These are phyloP conservation scores for Ogataea wickerhamii DNA, from an alignment of 805 yeast species.

Conservation along the genomic window DNA sequence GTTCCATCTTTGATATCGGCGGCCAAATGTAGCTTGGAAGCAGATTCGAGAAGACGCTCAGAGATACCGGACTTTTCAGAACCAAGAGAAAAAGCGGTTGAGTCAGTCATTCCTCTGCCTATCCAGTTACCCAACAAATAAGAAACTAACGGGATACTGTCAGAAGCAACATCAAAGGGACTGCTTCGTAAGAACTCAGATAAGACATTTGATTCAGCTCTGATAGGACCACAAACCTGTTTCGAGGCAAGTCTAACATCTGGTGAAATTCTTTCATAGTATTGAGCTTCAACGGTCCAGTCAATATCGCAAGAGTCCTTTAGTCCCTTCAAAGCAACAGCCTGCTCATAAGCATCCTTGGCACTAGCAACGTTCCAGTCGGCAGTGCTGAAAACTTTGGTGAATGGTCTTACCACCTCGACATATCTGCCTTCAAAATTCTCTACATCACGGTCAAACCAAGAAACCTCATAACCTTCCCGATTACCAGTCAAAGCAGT, in stretches of 20 bases:
- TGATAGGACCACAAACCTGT: conserved; percentile 36
- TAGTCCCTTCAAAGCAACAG: conserved; percentile 1
- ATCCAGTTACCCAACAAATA: conserved; percentile 42
- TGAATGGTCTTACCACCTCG: conserved; percentile 23
- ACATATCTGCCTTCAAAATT: conserved; percentile 9
- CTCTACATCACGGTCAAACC: conserved; percentile 6
- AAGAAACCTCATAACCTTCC: conserved; percentile 6
- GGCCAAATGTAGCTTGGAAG: conserved; percentile 25
- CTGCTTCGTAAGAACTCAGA: conserved; percentile 23
- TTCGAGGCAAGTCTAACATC: conserved; percentile 31
- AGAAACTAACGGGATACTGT: conserved; percentile 29
- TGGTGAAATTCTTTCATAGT: conserved; percentile 28
- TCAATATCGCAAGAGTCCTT: conserved; percentile 20
- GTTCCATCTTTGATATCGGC: conserved; percentile 3
- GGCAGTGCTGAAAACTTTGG: conserved; percentile 21
- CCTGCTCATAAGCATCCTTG: conserved; percentile 6
- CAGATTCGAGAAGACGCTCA: conserved; percentile 25
- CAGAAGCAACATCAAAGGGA: conserved; percentile 13
- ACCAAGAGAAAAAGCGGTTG: conserved; percentile 32
- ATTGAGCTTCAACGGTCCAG: conserved; percentile 40
- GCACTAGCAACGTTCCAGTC: conserved; percentile 22
- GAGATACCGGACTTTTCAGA: conserved; percentile 26
- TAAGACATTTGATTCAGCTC: conserved; percentile 33
- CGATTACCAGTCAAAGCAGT: conserved; percentile 1
- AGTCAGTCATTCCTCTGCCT: conserved; percentile 33